These are phyloP conservation scores for Penicillium angulare DNA, from an alignment of 495 filamentous ascomycete genomes.

Conservation along the genomic window DNA sequence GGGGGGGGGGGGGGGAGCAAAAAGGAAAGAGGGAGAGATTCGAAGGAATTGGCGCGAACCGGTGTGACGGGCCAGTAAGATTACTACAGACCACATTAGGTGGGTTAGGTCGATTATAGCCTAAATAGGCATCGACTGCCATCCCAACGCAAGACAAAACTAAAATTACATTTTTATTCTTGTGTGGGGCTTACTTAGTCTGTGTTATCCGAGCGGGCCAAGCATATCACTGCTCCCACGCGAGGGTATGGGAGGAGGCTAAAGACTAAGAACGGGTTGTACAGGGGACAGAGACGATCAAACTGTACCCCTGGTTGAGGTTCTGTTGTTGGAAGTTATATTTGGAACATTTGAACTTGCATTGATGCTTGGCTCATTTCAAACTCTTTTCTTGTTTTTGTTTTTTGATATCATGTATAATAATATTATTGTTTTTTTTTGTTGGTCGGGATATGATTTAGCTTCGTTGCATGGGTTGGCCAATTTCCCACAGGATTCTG, in stretches of 20 bases:
- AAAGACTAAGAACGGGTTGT: constrained; percentile 2
- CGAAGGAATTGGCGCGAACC: not conserved
- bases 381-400: not conserved
- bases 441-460: too few relatives aligned
- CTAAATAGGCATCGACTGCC: not conserved
- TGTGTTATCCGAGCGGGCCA: not conserved
- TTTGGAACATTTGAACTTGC: not conserved
- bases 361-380: not conserved
- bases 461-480: too few relatives aligned
- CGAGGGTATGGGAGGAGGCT: too few relatives aligned
- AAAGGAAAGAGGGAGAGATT: not conserved
- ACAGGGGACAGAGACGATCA: constrained; percentile 4
- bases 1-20: not conserved
- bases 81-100: too few relatives aligned
- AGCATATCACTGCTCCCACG: not conserved
- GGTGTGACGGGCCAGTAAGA: not conserved
- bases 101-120: not conserved
- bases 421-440: too few relatives aligned
- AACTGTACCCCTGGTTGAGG: not conserved
- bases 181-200: not conserved
- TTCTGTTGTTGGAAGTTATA: not conserved
- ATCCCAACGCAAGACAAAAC: not conserved
- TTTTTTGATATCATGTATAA: too few relatives aligned
- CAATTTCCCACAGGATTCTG: too few relatives aligned
- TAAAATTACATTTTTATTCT: too few relatives aligned